Evolutionary conservation across 768 basidiomycete genomes (phyloP).

Genomic region (Suillus decipiens): DNA sequence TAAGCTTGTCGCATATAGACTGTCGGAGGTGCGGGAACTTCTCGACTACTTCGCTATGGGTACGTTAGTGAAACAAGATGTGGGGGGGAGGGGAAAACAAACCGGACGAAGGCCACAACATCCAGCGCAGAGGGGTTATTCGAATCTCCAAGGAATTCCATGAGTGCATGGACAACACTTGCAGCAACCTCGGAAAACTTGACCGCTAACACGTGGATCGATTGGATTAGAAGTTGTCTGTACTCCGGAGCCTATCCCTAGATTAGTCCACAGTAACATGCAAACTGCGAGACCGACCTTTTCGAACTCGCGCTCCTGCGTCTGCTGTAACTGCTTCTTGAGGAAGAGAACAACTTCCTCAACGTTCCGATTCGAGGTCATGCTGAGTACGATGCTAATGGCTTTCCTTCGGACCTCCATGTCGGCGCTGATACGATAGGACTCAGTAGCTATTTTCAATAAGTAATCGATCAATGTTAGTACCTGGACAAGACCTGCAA

Average conservation of each 20-base stretch:
- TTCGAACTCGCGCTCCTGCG: conserved; percentile 49
- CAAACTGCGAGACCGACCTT: conserved; percentile 39
- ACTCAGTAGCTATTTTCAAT: conserved; percentile 3
- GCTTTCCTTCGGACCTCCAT: conserved; percentile 97
- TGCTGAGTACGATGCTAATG: conserved; percentile 82
- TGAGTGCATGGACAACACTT: conserved; percentile 88
- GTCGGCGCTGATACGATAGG: conserved; percentile 63
- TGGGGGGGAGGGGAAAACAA: not conserved
- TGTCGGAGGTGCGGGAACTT: conserved; percentile 89
- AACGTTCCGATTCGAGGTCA: conserved; percentile 93
- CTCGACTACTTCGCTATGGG: conserved; percentile 85
- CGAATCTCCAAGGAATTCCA: conserved; percentile 91
- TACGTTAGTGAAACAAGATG: conserved; percentile 1
- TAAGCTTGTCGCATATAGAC: conserved; percentile 84
- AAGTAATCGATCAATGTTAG: conserved; percentile 6
- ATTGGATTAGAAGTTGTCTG: conserved; percentile 94
- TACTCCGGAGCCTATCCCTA: conserved; percentile 81
- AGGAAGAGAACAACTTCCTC: conserved; percentile 96
- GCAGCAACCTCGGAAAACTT: conserved; percentile 97
- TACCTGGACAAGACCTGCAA: conserved; percentile 87
- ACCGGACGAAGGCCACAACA: not conserved
- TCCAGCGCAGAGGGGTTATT: not conserved
- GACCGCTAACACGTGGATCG: conserved; percentile 94
- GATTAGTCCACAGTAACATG: not conserved
- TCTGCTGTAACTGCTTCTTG: conserved; percentile 96